phyloP scores from a whole-genome alignment of 106 monocot species.

The Dendrobium officinale region DNA sequence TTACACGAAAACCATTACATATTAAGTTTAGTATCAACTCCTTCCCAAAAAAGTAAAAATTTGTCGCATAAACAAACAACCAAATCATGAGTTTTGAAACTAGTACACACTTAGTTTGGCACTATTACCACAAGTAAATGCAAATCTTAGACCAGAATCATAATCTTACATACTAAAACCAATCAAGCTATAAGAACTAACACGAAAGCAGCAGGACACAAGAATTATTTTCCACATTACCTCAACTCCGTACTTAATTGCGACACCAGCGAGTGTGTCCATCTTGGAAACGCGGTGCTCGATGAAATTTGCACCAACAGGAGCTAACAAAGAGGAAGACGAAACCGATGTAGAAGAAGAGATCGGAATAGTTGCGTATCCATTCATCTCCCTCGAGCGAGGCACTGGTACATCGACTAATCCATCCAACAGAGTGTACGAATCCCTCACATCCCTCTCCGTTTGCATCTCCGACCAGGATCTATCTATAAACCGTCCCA shows the following conservation, averaged over 20 bases:
- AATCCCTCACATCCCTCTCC: background rate
- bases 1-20: background rate
- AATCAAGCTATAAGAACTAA: background rate
- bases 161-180: background rate
- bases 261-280: constrained; percentile 53
- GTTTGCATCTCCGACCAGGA: constrained; percentile 1
- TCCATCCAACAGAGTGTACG: background rate
- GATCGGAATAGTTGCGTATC: constrained; percentile 8
- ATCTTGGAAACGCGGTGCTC: constrained; percentile 38
- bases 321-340: constrained; percentile 8
- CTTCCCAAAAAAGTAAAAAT: background rate
- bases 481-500: background rate
- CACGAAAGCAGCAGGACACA: background rate
- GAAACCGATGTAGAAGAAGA: constrained; percentile 1
- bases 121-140: background rate
- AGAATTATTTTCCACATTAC: constrained; percentile 10
- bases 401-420: background rate
- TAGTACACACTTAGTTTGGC: too few species aligned
- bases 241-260: constrained; percentile 59
- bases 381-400: background rate
- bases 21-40: background rate
- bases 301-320: constrained; percentile 8
- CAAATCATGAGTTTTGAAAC: too few species aligned
- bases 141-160: background rate
- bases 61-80: too few species aligned